Evolutionary conservation across 2,329 filamentous ascomycete species (phyloP), one percentile per base, ranked within the genome.

Genomic region (Sarocladiaceae sp.): DNA sequence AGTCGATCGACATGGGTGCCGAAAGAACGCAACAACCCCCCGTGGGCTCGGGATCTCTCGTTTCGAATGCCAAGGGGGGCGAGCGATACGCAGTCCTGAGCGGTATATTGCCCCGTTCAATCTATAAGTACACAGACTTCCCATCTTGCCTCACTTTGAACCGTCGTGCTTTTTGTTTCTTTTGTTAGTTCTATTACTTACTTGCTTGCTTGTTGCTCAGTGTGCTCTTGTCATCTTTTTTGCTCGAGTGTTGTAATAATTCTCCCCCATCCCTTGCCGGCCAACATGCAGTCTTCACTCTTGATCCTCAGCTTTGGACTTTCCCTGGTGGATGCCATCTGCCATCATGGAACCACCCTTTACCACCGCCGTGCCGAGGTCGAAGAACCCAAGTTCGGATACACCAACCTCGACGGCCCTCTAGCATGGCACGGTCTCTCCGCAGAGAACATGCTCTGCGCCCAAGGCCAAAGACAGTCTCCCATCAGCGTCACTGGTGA

Each of bases 401-500:
- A 75, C 61, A 67, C 66, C 28, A 67, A 67, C 47, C 51, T 66
- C 11, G 57, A 62, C 5, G 76, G 76, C 5, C 76, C 77, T 3
- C 64, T 78, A 50, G 74, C 73, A 61, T 81, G 77, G 77, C 70
- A 76, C 40, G 66, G 64, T 4, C 66, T 78, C 29, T 60, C 64
- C 35, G 65, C 66, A 31, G 44, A 49, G 18, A 77, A 77, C 62
- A 59, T 62, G 18, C 64, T 64, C 8, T 82, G 78, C 62, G 72
- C 69, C 47, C 60, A 59, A 11, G 77, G 78, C 46, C 68, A 57
- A 20, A 64, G 69, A 46, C 78, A 81, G 64, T 79, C 77, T 1
- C 78, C 78, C 52, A 79, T 81, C 64, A 75, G 79, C 61, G 66
- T 81, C 55, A 65, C 61, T 20, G 54, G 61, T 7, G 50, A 33